Evolutionary conservation across 1,139 yeast genomes (phyloP).

Genomic region (Yamadazyma buinensis): DNA sequence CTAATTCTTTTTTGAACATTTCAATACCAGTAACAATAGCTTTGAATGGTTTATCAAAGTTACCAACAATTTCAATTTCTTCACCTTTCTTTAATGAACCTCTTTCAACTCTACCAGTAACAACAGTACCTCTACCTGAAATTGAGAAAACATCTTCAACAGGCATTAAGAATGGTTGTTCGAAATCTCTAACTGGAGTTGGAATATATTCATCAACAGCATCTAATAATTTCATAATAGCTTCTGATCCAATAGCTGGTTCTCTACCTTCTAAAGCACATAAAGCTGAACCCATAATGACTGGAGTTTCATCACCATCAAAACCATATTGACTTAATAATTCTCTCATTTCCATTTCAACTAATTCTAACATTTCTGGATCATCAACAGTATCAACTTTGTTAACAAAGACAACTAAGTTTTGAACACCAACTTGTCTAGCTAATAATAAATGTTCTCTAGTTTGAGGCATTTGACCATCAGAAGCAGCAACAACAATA

Average conservation of each 20-base stretch:
- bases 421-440: conserved; percentile 98
- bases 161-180: conserved; percentile 95
- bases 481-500: conserved; percentile 98
- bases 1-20: conserved; percentile 98
- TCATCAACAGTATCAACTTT: conserved; percentile 97
- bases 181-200: conserved; percentile 93
- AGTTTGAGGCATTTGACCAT: conserved; percentile 99
- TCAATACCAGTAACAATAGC: conserved; percentile 97
- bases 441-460: conserved; percentile 98
- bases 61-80: conserved; percentile 95
- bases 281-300: conserved; percentile 97
- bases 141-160: conserved; percentile 97
- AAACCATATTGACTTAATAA: conserved; percentile 85
- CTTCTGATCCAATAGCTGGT: conserved; percentile 90
- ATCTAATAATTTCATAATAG: conserved; percentile 78
- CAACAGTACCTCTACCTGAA: conserved; percentile 99
- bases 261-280: conserved; percentile 87
- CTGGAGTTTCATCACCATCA: conserved; percentile 98
- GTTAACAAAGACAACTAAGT: conserved; percentile 95
- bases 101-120: conserved; percentile 98
- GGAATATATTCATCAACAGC: conserved; percentile 96
- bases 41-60: conserved; percentile 81
- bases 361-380: conserved; percentile 98
- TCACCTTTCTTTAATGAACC: conserved; percentile 97
- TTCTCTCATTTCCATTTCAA: conserved; percentile 99